Conservation (phyloP, 2,329 filamentous ascomycete genomes). For the Bipolaris victoriae region DNA sequence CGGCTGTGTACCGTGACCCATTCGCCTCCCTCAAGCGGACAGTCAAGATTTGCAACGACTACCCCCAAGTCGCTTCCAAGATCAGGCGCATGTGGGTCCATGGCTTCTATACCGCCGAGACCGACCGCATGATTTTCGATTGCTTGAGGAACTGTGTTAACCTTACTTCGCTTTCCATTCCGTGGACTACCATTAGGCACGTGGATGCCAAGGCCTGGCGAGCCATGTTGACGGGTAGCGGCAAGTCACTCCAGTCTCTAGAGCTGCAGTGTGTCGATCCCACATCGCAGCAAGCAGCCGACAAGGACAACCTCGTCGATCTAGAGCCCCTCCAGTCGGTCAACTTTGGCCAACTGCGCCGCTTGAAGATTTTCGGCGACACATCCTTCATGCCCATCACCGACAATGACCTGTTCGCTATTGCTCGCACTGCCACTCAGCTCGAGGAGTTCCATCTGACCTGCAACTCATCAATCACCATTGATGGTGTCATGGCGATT, state of each 20-base stretch:
- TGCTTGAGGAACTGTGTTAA: constrained; percentile 56
- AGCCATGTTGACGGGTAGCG: constrained; percentile 53
- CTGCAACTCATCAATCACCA: constrained; percentile 59
- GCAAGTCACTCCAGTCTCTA: constrained; percentile 56
- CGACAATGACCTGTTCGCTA: constrained; percentile 57
- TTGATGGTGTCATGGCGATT: constrained; percentile 60
- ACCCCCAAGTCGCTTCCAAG: constrained; percentile 55
- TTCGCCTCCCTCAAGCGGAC: constrained; percentile 58
- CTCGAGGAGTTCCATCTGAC: constrained; percentile 62
- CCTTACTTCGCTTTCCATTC: constrained; percentile 57
- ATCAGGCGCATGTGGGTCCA: constrained; percentile 63
- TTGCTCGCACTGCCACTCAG: constrained; percentile 58
- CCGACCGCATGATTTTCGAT: constrained; percentile 57
- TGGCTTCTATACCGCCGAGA: constrained; percentile 60
- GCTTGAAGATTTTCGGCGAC: constrained; percentile 62
- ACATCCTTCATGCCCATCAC: constrained; percentile 60
- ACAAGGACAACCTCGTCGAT: constrained; percentile 51
- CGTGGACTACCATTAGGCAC: constrained; percentile 61
- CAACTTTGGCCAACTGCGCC: constrained; percentile 57
- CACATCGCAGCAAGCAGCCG: constrained; percentile 53
- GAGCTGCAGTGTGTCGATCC: constrained; percentile 60
- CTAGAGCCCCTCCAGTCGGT: constrained; percentile 55
- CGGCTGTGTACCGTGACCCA: constrained; percentile 60
- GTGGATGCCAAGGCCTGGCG: constrained; percentile 57
- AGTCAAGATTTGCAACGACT: constrained; percentile 53